A percentile compares a stretch with the other conserved stretches of the same genome.
Conservation (phyloP, 2,329 filamentous ascomycete genomes). For the Phyllosticta citrichinensis region DNA sequence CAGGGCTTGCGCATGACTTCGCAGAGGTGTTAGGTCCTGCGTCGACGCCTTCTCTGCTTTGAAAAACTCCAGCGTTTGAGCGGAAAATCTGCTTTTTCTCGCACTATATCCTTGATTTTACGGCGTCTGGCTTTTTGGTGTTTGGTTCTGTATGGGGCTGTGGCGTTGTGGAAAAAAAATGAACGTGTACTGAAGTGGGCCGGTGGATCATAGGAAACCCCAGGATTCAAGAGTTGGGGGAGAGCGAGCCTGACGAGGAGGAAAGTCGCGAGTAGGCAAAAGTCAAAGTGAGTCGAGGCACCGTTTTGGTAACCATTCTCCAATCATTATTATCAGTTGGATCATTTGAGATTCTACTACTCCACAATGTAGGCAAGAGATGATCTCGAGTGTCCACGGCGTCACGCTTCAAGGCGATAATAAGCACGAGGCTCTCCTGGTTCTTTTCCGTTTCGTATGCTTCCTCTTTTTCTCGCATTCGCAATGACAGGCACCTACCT, state of each 20-base stretch:
- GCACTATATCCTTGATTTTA: neutral
- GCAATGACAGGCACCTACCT: too few relatives aligned
- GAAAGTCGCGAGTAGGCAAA: neutral
- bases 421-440: too few relatives aligned
- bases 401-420: too few relatives aligned
- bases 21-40: neutral
- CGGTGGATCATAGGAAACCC: neutral
- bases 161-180: neutral
- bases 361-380: neutral
- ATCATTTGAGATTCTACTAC: neutral
- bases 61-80: constrained; percentile 4
- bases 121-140: neutral
- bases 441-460: too few relatives aligned
- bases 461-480: too few relatives aligned
- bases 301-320: neutral
- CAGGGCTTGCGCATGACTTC: constrained; percentile 23
- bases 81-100: neutral
- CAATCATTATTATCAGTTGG: neutral
- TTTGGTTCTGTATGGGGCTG: neutral
- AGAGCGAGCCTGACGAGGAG: neutral
- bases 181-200: neutral
- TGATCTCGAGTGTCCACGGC: too few relatives aligned
- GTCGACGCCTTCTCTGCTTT: neutral
- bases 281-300: neutral
- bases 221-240: neutral